Conservation (phyloP, 73 alveolate species). For the Halteria grandinella region DNA sequence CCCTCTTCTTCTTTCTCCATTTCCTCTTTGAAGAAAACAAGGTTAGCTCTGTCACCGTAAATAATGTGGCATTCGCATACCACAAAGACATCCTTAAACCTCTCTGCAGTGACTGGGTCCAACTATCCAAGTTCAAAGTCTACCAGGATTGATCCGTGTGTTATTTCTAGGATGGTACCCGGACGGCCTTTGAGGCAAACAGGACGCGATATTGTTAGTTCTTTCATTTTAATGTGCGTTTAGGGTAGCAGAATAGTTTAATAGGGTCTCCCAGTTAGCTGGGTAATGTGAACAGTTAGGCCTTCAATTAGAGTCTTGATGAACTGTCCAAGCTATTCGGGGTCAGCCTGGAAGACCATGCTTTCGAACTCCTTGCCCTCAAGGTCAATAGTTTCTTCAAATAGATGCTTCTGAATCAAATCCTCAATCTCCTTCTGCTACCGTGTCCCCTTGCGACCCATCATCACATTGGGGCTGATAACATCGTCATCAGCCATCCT, state of each 20-base stretch:
- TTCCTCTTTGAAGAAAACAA: not conserved
- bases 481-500: no score
- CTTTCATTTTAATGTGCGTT: conserved; percentile 1
- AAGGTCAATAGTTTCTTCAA: no score
- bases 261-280: not conserved
- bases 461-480: no score
- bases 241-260: not conserved
- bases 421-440: not conserved
- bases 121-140: conserved; percentile 2
- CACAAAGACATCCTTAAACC: conserved; percentile 8
- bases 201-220: not conserved
- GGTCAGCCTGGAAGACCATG: no score
- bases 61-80: conserved; percentile 28
- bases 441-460: no score
- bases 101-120: no score
- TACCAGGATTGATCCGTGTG: conserved; percentile 2
- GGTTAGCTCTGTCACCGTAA: not conserved
- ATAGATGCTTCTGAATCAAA: no score
- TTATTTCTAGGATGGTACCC: conserved; percentile 28
- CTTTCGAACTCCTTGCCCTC: no score
- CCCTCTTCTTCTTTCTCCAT: conserved; percentile 11
- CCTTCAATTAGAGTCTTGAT: no score
- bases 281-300: no score
- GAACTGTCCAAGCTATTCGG: no score
- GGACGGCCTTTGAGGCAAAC: conserved; percentile 12